Evolutionary conservation across 768 basidiomycete genomes (phyloP).

Genomic region (Xerocomellus chrysenteron): DNA sequence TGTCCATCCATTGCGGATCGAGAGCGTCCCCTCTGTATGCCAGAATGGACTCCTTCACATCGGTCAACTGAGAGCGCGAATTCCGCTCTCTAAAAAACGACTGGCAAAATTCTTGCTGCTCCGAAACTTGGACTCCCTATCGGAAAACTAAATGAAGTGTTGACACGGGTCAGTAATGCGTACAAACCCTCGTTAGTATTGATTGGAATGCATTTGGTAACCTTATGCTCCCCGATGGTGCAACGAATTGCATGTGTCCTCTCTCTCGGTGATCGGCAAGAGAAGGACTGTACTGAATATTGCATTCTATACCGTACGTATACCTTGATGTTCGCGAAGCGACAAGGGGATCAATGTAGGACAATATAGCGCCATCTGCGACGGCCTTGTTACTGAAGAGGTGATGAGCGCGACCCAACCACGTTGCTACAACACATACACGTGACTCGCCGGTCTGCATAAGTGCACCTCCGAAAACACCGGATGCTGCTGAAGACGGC

Average conservation of each 20-base stretch:
- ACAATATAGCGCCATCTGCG: conserved; percentile 45
- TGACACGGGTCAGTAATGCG: rapidly evolving
- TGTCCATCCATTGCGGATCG: conserved; percentile 13
- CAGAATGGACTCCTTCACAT: conserved; percentile 1
- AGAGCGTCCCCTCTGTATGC: conserved; percentile 15
- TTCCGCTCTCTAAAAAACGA: background rate
- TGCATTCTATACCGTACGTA: conserved; percentile 38
- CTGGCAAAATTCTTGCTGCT: conserved; percentile 20
- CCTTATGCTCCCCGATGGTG: conserved; percentile 26
- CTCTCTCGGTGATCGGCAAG: conserved; percentile 40
- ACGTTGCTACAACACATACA: conserved; percentile 34
- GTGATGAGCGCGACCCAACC: background rate
- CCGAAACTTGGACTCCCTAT: conserved; percentile 18
- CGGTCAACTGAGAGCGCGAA: background rate
- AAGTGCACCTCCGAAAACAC: conserved; percentile 38
- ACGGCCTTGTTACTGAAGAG: conserved; percentile 43
- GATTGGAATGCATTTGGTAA: conserved; percentile 37
- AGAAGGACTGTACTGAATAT: conserved; percentile 22
- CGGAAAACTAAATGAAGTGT: background rate
- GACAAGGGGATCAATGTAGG: conserved; percentile 45
- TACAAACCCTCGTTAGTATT: conserved; percentile 35
- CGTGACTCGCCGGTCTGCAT: conserved; percentile 47
- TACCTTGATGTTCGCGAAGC: conserved; percentile 41
- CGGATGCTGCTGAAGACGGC: conserved; percentile 38
- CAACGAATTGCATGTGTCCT: conserved; percentile 13